These are phyloP conservation scores for Pythium brassicae DNA, from an alignment of 352 stramenopile genomes.

Conservation along the genomic window DNA sequence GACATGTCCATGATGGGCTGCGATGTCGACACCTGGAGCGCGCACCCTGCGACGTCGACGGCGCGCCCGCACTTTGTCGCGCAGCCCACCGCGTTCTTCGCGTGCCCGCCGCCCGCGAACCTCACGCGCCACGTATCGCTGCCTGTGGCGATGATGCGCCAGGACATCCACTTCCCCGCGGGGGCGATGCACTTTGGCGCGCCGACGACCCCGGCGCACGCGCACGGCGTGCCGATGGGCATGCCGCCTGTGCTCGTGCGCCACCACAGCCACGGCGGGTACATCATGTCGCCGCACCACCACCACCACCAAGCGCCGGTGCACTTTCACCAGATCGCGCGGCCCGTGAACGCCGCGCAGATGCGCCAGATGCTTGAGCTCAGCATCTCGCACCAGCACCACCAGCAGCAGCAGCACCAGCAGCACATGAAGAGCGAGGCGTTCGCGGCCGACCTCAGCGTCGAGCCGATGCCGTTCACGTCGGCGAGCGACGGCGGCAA, in stretches of 20 bases:
- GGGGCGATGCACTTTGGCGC: constrained; percentile 17
- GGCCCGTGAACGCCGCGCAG: constrained; percentile 38
- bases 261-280: constrained; percentile 58
- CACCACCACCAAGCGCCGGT: constrained; percentile 14
- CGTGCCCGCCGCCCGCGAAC: constrained; percentile 41
- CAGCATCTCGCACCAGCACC: constrained; percentile 48
- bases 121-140: constrained; percentile 72
- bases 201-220: constrained; percentile 17
- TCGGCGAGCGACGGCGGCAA: constrained; percentile 20
- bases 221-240: constrained; percentile 16
- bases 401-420: constrained; percentile 25
- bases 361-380: constrained; percentile 60
- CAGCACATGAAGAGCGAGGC: constrained; percentile 26
- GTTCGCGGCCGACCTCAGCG: constrained; percentile 28
- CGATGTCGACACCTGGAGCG: constrained; percentile 53
- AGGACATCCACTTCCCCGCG: constrained; percentile 15
- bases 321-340: constrained; percentile 29
- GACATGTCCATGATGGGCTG: constrained; percentile 66
- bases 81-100: constrained; percentile 29
- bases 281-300: constrained; percentile 34
- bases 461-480: constrained; percentile 69
- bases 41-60: constrained; percentile 6
- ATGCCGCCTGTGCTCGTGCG: constrained; percentile 52
- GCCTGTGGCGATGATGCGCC: constrained; percentile 46
- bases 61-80: constrained; percentile 26